phyloP scores from a whole-genome alignment of 2,329 filamentous ascomycete species.

The Ophiostoma populinum region DNA sequence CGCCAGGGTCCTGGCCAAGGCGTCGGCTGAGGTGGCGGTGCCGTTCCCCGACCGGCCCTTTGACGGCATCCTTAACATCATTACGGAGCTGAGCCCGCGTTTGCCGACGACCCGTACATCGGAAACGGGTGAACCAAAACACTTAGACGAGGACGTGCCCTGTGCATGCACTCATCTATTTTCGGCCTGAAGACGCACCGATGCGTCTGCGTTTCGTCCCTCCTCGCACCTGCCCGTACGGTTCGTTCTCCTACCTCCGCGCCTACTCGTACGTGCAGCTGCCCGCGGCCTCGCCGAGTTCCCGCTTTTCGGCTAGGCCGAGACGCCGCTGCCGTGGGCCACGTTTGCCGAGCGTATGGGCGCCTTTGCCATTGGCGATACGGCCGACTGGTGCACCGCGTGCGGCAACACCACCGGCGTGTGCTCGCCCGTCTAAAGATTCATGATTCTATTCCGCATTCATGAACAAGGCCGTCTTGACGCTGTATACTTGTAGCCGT shows the following conservation, averaged over 20 bases:
- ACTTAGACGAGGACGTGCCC: too few species aligned
- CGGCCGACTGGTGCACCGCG: conserved; percentile 51
- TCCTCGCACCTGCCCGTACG: too few species aligned
- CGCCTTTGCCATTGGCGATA: conserved; percentile 48
- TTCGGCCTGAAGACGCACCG: too few species aligned
- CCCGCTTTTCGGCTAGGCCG: conserved; percentile 41
- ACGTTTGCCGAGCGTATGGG: conserved; percentile 48
- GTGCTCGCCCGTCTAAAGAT: conserved; percentile 43
- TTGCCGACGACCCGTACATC: too few species aligned
- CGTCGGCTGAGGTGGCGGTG: conserved; percentile 74
- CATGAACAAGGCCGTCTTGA: too few species aligned
- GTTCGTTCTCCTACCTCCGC: too few species aligned
- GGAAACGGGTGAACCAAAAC: too few species aligned
- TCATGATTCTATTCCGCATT: too few species aligned
- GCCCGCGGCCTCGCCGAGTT: conserved; percentile 31
- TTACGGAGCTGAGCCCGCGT: conserved; percentile 79
- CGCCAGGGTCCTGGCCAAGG: conserved; percentile 68
- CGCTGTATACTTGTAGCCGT: too few species aligned
- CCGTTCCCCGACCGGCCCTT: conserved; percentile 81
- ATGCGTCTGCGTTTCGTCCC: too few species aligned
- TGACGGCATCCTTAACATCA: conserved; percentile 86
- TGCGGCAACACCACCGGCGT: conserved; percentile 57
- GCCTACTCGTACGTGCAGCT: too few species aligned
- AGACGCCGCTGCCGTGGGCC: conserved; percentile 44
- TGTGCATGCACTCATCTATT: too few species aligned